Conservation (phyloP, 371 early-diverging fungal genomes). For the Mortierella sp. region DNA sequence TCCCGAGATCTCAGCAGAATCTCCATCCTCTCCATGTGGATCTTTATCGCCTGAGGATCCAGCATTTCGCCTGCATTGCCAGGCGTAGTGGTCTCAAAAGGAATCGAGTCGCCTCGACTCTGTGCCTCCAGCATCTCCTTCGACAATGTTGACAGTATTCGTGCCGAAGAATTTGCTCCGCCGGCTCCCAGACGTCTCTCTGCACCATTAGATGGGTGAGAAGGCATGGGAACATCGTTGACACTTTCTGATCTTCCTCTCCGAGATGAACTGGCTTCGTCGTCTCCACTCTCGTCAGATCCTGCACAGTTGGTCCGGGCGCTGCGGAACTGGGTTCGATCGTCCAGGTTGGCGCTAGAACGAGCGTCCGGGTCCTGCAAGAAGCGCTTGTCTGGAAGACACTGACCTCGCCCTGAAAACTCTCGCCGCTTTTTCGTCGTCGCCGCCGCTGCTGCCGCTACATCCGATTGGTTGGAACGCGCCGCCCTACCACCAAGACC, state of each 20-base stretch:
- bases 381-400: slow-evolving; percentile 14
- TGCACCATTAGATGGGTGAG: not conserved
- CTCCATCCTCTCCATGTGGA: slow-evolving; percentile 47
- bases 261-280: not conserved
- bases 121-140: slow-evolving; percentile 26
- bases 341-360: not conserved
- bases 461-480: not conserved
- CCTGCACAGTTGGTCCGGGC: slow-evolving; percentile 7
- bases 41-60: slow-evolving; percentile 11
- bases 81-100: not conserved
- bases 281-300: slow-evolving; percentile 18
- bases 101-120: slow-evolving; percentile 7
- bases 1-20: slow-evolving; percentile 31
- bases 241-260: not conserved
- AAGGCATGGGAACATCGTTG: not conserved
- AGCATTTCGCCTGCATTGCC: not conserved
- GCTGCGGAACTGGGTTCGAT: slow-evolving; percentile 4
- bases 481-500: slow-evolving; percentile 23
- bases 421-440: slow-evolving; percentile 26
- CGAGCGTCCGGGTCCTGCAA: not conserved
- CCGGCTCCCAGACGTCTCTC: not conserved
- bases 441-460: not conserved
- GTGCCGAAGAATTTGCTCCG: not conserved
- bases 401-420: not conserved
- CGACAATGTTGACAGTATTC: not conserved